phyloP scores from a whole-genome alignment of 169 alveolate species.

The Hepatocystis sp. region DNA sequence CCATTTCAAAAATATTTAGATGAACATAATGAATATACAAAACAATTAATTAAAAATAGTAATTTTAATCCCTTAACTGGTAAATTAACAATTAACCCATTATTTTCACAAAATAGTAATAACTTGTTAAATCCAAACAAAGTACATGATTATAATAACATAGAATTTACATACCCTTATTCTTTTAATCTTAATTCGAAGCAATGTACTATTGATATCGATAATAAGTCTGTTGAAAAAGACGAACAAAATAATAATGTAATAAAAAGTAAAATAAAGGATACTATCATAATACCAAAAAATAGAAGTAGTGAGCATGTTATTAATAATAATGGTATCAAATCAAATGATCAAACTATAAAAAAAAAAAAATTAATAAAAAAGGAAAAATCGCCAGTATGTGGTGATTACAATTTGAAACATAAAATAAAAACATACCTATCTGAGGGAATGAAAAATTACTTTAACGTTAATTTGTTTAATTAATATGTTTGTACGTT shows the following conservation, averaged over 20 bases:
- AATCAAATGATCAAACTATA: not conserved
- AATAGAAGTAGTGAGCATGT: not conserved
- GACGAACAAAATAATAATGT: not conserved
- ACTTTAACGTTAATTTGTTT: constrained; percentile 7
- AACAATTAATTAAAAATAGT: constrained; percentile 15
- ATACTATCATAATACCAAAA: not conserved
- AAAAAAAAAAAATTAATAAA: constrained; percentile 21
- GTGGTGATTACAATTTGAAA: constrained; percentile 50
- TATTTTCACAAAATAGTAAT: not conserved
- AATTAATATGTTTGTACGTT: not conserved
- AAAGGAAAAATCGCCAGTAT: constrained; percentile 40
- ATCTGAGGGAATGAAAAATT: constrained; percentile 34
- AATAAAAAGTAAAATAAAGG: not conserved
- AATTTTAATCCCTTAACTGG: constrained; percentile 62
- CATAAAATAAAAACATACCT: constrained; percentile 21
- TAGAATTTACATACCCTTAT: constrained; percentile 17
- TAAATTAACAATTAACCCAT: constrained; percentile 41
- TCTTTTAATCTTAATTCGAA: constrained; percentile 1
- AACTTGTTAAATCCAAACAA: not conserved
- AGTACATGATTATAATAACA: constrained; percentile 37
- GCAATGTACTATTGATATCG: not conserved
- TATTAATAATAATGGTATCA: not conserved
- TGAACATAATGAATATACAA: constrained; percentile 49
- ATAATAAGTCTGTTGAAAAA: not conserved
- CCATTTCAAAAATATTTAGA: constrained; percentile 53